Conservation (phyloP, 1,284 basidiomycete species). For the Ustilago tritici region DNA sequence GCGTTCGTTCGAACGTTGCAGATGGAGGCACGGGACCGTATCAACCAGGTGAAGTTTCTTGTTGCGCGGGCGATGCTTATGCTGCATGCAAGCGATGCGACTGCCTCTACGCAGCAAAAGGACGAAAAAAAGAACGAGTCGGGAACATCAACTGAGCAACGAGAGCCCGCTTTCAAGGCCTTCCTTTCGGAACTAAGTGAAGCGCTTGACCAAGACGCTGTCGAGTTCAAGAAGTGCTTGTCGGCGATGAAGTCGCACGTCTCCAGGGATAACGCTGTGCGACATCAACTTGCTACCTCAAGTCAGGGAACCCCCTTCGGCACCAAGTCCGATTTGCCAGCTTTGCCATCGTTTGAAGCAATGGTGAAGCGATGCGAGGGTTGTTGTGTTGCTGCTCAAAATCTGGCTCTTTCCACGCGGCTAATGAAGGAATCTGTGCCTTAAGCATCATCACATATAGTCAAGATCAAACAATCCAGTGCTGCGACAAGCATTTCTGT, state of each 20-base stretch:
- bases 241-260: conserved; percentile 30
- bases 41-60: conserved; percentile 42
- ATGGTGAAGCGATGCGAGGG: conserved; percentile 20
- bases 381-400: conserved; percentile 12
- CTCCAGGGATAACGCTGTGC: conserved; percentile 9
- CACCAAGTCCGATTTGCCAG: conserved; percentile 1
- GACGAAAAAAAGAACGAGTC: background rate
- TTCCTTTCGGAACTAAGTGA: conserved; percentile 28
- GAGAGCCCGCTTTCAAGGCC: background rate
- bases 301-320: background rate
- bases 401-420: conserved; percentile 10
- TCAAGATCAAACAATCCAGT: background rate
- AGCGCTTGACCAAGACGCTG: conserved; percentile 27
- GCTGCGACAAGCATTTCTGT: background rate
- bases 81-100: background rate
- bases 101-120: background rate
- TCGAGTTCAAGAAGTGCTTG: conserved; percentile 27
- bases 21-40: conserved; percentile 34
- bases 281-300: background rate
- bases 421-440: conserved; percentile 11
- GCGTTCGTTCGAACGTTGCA: conserved; percentile 23
- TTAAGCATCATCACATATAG: background rate
- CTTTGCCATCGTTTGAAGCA: conserved; percentile 17
- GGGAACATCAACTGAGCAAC: background rate
- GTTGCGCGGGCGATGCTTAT: conserved; percentile 22